Percentiles rank a stretch among this genome's conserved stretches.
Evolutionary conservation across 495 filamentous ascomycete species (phyloP).

Genomic region (Neurospora sp.): DNA sequence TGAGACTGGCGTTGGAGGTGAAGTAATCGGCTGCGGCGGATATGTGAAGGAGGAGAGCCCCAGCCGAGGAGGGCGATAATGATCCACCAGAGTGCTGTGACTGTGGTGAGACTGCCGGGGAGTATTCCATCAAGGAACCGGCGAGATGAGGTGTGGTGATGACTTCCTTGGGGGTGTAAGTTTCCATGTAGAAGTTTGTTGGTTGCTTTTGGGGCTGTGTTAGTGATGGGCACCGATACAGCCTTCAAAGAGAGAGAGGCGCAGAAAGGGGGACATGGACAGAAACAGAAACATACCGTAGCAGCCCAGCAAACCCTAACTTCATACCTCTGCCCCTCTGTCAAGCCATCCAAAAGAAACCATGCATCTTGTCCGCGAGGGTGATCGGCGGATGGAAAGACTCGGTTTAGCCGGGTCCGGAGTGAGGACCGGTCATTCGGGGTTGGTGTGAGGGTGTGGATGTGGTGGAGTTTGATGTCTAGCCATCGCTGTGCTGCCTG

Average conservation of each 20-base stretch:
- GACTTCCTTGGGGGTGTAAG: conserved; percentile 47
- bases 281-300: conserved; percentile 24
- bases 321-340: conserved; percentile 71
- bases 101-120: conserved; percentile 13
- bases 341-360: conserved; percentile 72
- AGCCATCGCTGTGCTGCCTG: neutral
- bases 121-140: conserved; percentile 52
- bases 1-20: conserved; percentile 58
- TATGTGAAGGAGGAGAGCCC: conserved; percentile 61
- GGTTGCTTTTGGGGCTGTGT: conserved; percentile 56
- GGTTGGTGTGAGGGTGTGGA: conserved; percentile 51
- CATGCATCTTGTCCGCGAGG: conserved; percentile 61
- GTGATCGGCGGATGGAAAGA: conserved; percentile 47
- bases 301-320: conserved; percentile 90
- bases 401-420: conserved; percentile 50
- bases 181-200: conserved; percentile 62
- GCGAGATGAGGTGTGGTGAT: conserved; percentile 52
- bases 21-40: conserved; percentile 75
- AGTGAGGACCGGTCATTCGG: conserved; percentile 33
- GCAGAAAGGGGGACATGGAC: neutral
- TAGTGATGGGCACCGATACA: neutral
- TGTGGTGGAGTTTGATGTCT: conserved; percentile 18
- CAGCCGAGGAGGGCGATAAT: conserved; percentile 39
- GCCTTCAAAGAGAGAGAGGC: neutral
- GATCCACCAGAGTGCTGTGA: neutral